Conservation (phyloP, 2,329 filamentous ascomycete genomes). For the Ceratocystis alfenasii region DNA sequence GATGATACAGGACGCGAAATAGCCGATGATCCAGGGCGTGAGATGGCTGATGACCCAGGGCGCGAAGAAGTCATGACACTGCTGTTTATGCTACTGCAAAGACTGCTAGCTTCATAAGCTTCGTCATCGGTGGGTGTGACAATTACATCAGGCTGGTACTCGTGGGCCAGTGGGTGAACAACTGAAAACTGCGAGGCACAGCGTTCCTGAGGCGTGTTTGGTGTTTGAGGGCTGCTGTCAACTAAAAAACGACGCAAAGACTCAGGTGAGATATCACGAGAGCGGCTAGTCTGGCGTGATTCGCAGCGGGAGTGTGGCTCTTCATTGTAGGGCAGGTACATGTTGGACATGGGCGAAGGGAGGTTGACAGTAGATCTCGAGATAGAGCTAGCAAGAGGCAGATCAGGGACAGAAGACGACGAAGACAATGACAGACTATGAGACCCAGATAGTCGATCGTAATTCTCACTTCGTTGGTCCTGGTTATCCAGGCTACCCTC, state of each 20-base stretch:
- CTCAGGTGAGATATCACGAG: conserved; percentile 44
- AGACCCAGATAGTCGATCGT: conserved; percentile 7
- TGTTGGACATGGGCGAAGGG: conserved; percentile 2
- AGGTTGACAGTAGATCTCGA: conserved; percentile 3
- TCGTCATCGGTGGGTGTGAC: conserved; percentile 19
- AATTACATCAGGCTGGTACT: conserved; percentile 14
- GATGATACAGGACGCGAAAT: conserved; percentile 15
- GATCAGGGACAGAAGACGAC: background rate
- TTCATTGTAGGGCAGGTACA: background rate
- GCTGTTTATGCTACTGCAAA: background rate
- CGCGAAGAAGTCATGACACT: background rate
- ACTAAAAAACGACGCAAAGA: conserved; percentile 41
- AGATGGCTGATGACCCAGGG: background rate
- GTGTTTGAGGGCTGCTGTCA: conserved; percentile 31
- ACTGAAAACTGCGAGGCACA: conserved; percentile 22
- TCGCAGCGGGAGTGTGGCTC: conserved; percentile 7
- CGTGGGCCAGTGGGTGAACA: background rate
- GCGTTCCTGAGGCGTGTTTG: conserved; percentile 23
- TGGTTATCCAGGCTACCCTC: conserved; percentile 23
- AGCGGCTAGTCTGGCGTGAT: conserved; percentile 23
- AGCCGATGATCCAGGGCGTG: background rate
- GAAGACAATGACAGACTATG: conserved; percentile 16
- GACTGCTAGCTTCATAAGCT: background rate
- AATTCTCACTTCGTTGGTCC: background rate
- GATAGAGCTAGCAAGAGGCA: conserved; percentile 6